Base-by-base conservation (phyloP, 1,284 basidiomycete genomes). In the Cutaneotrichosporon sp. region DNA sequence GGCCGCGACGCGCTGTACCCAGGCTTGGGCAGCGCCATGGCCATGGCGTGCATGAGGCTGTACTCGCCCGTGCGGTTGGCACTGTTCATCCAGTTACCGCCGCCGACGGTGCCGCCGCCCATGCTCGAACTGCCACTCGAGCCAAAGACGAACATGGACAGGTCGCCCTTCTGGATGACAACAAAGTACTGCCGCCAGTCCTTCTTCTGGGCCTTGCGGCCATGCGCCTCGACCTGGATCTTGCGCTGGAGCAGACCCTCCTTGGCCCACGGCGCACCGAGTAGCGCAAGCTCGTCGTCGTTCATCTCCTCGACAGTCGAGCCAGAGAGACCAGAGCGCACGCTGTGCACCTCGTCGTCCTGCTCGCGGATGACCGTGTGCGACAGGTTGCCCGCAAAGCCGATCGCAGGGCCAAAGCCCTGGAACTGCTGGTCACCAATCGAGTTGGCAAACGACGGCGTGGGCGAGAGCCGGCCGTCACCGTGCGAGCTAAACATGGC, bases 231-330 rank as follows among this genome's bases (percentile, higher is more conserved):
- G 84, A 88, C 93, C 71, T 94, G 96, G 60, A 92, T 87, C 70
- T 97, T 97, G 34, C 92, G 84, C 61, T 85, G 87, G 4, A 98
- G 81, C 78, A 93, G 87, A 14, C 94, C 94, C 73, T 98, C 94
- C 73, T 98, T 98, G 0, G 94, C 94, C 94, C 94, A 98, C 0
- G 94, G 94, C 3, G 94, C 85, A 21, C 94, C 94, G 12, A 96
- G 82, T 34, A 97, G 78, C 1, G 94, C 93, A 12, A 97, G 80
- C 74, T 97, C 91, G 68, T 97, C 92, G 68, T 97, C 93, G 4
- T 85, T 84, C 55, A 94, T 87, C 5, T 75, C 72, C 22, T 72
- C 75, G n/a, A 66, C 50, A 3, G 62, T 63, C 10, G 60, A 63
- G 23, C 80, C 83, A 1, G 84, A 85, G 17, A 81, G 79, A 63